Percentiles rank a stretch among this genome's conserved stretches.
These are phyloP conservation scores for Lasiosphaeria ovina DNA, from an alignment of 495 filamentous ascomycete species.

Conservation along the genomic window DNA sequence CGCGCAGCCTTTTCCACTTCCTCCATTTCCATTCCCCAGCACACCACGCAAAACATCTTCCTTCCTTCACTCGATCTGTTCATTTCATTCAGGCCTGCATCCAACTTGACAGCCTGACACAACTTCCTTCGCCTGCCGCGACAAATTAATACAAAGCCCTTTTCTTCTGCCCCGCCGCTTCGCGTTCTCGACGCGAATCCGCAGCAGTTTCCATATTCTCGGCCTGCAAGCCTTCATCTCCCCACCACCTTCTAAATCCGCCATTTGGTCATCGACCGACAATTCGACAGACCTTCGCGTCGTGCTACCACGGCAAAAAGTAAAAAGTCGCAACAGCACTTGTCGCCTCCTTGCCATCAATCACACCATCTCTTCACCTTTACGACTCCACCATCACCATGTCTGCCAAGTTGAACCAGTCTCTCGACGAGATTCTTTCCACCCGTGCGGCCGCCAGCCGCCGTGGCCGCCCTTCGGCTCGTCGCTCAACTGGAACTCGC, in stretches of 20 bases:
- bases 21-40: slow-evolving; percentile 20
- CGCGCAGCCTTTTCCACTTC: slow-evolving; percentile 12
- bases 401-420: slow-evolving; percentile 92
- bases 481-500: slow-evolving; percentile 52
- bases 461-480: slow-evolving; percentile 50
- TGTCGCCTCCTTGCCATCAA: slow-evolving; percentile 3
- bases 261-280: slow-evolving; percentile 4
- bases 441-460: slow-evolving; percentile 58
- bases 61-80: slow-evolving; percentile 22
- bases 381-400: slow-evolving; percentile 51
- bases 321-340: neutral
- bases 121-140: slow-evolving; percentile 17
- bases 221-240: neutral
- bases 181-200: slow-evolving; percentile 15
- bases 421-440: slow-evolving; percentile 93
- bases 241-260: neutral
- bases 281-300: slow-evolving; percentile 9
- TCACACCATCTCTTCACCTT: slow-evolving; percentile 14
- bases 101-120: slow-evolving; percentile 42
- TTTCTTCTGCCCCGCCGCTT: slow-evolving; percentile 4
- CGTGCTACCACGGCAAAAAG: neutral
- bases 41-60: slow-evolving; percentile 18
- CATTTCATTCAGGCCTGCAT: slow-evolving; percentile 37
- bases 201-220: neutral
- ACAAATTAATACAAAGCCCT: slow-evolving; percentile 7